phyloP scores from a whole-genome alignment of 2,329 filamentous ascomycete genomes.

The Aspergillus bombycis region DNA sequence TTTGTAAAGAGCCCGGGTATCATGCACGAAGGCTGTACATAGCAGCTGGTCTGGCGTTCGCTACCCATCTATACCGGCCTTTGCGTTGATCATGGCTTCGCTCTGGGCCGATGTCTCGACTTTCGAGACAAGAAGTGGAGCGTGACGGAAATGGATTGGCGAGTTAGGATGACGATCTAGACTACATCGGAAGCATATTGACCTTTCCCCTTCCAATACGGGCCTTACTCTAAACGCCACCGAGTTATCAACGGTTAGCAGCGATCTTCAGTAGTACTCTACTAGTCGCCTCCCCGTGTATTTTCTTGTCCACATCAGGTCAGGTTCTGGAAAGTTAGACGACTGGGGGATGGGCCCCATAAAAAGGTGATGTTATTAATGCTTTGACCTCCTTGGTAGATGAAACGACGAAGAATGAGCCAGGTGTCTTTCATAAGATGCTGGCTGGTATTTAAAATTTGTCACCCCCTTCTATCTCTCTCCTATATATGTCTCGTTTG shows the following conservation, averaged over 20 bases:
- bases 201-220: background rate
- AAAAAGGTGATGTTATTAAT: background rate
- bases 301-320: background rate
- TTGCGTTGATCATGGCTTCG: background rate
- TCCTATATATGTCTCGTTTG: background rate
- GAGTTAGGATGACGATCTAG: background rate
- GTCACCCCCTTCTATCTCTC: background rate
- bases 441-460: background rate
- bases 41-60: background rate
- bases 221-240: background rate
- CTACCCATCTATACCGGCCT: background rate
- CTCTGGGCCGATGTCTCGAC: background rate
- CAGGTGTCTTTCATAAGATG: background rate
- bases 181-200: background rate
- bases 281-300: background rate
- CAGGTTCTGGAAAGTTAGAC: background rate
- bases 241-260: background rate
- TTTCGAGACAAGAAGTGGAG: background rate
- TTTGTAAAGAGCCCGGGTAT: too few species aligned
- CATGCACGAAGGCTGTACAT: background rate
- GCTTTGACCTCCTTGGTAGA: background rate
- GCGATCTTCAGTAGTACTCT: background rate
- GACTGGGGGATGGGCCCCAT: background rate
- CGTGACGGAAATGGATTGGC: background rate
- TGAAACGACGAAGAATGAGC: background rate